Evolutionary conservation across 2,329 filamentous ascomycete species (phyloP).

Genomic region (Fusarium armeniacum): DNA sequence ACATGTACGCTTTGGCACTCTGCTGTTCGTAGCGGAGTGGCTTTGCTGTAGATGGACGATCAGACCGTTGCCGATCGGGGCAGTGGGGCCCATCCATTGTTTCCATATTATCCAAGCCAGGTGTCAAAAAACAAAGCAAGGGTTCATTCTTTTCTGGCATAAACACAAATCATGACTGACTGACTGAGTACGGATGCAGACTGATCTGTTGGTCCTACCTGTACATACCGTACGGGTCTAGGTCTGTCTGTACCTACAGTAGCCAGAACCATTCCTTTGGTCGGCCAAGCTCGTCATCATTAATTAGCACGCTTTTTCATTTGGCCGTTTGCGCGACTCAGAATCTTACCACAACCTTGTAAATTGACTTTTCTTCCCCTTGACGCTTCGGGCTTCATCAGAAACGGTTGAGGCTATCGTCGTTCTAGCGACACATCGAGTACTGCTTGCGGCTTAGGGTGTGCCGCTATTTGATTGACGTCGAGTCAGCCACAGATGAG

Average conservation of each 20-base stretch:
- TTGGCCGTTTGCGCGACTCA: constrained; percentile 28
- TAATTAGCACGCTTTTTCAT: neutral
- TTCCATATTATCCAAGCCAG: constrained; percentile 1
- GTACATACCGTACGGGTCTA: no score
- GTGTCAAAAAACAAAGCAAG: constrained; percentile 1
- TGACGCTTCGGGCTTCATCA: constrained; percentile 17
- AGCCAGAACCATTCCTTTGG: constrained; percentile 1
- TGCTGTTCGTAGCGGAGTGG: constrained; percentile 17
- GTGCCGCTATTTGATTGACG: constrained; percentile 29
- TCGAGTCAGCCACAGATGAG: constrained; percentile 40
- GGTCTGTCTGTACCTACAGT: neutral
- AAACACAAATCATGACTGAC: neutral
- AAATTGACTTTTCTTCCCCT: constrained; percentile 14
- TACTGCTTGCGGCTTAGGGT: constrained; percentile 37
- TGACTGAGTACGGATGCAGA: neutral
- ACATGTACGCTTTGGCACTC: constrained; percentile 16
- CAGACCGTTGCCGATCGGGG: constrained; percentile 36
- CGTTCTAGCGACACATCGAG: constrained; percentile 23
- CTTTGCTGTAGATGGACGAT: constrained; percentile 20
- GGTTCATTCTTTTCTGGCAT: neutral
- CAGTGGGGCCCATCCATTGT: constrained; percentile 35
- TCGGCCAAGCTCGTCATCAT: neutral
- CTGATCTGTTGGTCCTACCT: neutral
- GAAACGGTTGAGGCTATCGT: constrained; percentile 34
- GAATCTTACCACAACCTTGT: constrained; percentile 7